Base-by-base conservation (phyloP, 2,329 filamentous ascomycete genomes). In the Alternaria angustiovoidea region DNA sequence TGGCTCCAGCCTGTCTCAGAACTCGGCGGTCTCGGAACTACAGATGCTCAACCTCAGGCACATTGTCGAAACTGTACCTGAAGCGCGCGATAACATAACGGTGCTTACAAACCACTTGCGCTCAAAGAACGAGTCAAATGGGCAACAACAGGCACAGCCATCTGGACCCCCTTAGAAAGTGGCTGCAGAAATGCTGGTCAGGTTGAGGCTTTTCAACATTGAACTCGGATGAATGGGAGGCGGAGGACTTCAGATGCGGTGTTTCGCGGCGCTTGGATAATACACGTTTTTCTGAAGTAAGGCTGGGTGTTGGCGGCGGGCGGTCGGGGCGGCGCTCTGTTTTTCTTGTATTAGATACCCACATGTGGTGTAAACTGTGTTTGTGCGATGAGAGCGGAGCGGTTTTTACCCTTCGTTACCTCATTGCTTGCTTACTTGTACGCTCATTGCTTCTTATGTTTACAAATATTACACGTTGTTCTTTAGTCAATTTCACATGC, bases 1-100 rank as follows among this genome's bases (percentile, higher is more conserved):
- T 26, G 62, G 53, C 30, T 59, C 59, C 5, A 73, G 65, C 36
- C 36, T 72, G n/a, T 60, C 65, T 3, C 70, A 75, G 9, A 73
- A 75, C 16, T 71, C 76, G 7, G 65, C 70, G 7, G 76, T 82
- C 28, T 69, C 70, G 9, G 74, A 77, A 47, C 69, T 86, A 16
- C 91, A 96, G 73, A 90, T 95, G 86, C 83, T 86, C 56, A 87
- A 95, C 28, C 86, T 97, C 63, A 84, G 86, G 52, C 84, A 86
- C 39, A 89, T 94, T 14, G 83, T 93, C 24, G 85, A 88, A 51
- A 82, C 84, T 11, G 88, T 93, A 55, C 87, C 88, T 0, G 85
- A 84, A 22, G 87, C 91, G 0, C 83, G 87, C 22, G 85, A 88
- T 2, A 88, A 93, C 62, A 73, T 82, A 11, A 62, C 51, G 7